phyloP scores from a whole-genome alignment of 345 rosid genomes.

The Alliaria petiolata region DNA sequence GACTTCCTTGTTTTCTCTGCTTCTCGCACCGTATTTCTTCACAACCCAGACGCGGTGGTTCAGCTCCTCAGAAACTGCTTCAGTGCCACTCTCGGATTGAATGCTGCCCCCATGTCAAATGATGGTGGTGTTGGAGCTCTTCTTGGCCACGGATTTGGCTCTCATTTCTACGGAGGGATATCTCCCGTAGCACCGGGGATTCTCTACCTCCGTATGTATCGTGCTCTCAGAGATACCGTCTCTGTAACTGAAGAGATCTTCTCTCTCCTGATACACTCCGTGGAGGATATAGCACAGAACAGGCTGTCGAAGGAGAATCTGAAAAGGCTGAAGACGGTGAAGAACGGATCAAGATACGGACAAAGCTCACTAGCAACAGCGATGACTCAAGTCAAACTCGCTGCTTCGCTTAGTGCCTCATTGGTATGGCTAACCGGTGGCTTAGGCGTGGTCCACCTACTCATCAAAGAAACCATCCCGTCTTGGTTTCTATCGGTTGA shows the following conservation, averaged over 20 bases:
- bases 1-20: constrained; percentile 93
- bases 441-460: constrained; percentile 57
- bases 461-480: constrained; percentile 82
- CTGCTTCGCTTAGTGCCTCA: constrained; percentile 89
- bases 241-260: constrained; percentile 73
- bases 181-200: constrained; percentile 96
- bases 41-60: constrained; percentile 73
- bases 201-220: constrained; percentile 73
- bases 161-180: constrained; percentile 80
- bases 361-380: constrained; percentile 73
- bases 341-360: constrained; percentile 61
- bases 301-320: constrained; percentile 47
- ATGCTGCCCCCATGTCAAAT: constrained; percentile 48
- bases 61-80: constrained; percentile 94
- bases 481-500: constrained; percentile 88
- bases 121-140: constrained; percentile 89
- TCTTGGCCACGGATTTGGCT: constrained; percentile 94
- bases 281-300: constrained; percentile 60
- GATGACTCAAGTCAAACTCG: constrained; percentile 75
- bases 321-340: constrained; percentile 56
- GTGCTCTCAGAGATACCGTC: constrained; percentile 66
- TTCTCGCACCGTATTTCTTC: constrained; percentile 94
- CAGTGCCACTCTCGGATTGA: constrained; percentile 71
- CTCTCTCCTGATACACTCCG: constrained; percentile 76
- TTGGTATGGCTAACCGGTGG: constrained; percentile 90